Evolutionary conservation across 139 green algal genomes (phyloP).

Genomic region (Micromonas pusilla): DNA sequence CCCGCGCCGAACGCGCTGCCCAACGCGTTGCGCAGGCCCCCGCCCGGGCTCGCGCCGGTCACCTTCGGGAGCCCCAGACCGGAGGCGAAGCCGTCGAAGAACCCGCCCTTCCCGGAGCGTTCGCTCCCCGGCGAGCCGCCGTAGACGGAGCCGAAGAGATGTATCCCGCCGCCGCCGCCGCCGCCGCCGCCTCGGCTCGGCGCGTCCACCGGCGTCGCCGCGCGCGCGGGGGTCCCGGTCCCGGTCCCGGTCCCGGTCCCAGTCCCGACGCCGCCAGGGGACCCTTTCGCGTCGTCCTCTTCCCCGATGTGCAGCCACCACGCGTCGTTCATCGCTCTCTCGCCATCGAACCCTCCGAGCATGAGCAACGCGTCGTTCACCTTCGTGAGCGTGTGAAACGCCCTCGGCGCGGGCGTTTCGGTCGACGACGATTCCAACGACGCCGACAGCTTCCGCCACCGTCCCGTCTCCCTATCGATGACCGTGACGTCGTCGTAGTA

Average conservation of each 20-base stretch:
- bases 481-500: constrained; percentile 3
- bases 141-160: too few relatives aligned
- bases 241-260: neutral
- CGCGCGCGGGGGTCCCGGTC: too few relatives aligned
- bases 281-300: neutral
- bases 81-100: too few relatives aligned
- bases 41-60: too few relatives aligned
- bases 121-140: too few relatives aligned
- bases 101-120: too few relatives aligned
- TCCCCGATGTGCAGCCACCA: neutral
- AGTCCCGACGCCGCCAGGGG: neutral
- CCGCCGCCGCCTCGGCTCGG: too few relatives aligned
- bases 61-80: too few relatives aligned
- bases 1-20: too few relatives aligned
- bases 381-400: constrained; percentile 1
- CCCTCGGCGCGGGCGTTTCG: constrained; percentile 64
- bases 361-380: neutral
- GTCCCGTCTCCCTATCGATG: neutral
- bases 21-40: too few relatives aligned
- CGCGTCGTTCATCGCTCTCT: neutral
- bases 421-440: neutral
- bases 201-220: too few relatives aligned
- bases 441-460: neutral
- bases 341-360: constrained; percentile 1
- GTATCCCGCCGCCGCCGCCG: too few relatives aligned